Evolutionary conservation across 208 protist genomes (phyloP).

Genomic region (Herpetomonas samuelpessoai): DNA sequence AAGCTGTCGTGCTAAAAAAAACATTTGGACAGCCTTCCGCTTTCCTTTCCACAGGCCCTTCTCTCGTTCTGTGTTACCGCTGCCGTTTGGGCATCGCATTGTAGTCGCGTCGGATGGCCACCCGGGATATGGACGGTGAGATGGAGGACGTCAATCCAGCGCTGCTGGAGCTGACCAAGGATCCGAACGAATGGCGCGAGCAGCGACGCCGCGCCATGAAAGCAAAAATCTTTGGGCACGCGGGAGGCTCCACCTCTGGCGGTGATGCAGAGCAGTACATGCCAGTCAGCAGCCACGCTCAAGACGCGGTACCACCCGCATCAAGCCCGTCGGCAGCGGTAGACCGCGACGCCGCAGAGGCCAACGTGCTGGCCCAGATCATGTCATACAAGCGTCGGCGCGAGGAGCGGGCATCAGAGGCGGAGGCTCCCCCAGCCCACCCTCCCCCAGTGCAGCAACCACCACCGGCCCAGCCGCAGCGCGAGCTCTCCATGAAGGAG

Average conservation of each 20-base stretch:
- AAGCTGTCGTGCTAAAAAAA: no score
- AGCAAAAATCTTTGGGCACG: constrained; percentile 56
- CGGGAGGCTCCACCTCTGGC: not conserved
- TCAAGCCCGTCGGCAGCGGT: not conserved
- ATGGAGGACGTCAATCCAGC: constrained; percentile 67
- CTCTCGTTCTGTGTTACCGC: no score
- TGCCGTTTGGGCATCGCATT: not conserved
- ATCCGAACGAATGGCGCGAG: constrained; percentile 70
- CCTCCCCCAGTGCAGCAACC: not conserved
- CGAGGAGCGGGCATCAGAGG: constrained; percentile 23
- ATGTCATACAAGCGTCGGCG: constrained; percentile 55
- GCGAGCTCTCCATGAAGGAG: constrained; percentile 49
- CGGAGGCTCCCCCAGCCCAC: not conserved
- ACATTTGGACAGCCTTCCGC: no score
- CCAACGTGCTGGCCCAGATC: constrained; percentile 66
- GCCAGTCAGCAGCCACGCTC: not conserved
- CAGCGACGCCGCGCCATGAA: constrained; percentile 70
- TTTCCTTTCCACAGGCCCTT: no score
- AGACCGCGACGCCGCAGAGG: constrained; percentile 23
- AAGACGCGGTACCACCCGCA: not conserved
- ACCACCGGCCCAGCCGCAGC: not conserved
- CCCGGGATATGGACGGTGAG: no score
- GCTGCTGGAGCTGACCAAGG: constrained; percentile 57
- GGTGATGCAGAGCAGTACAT: constrained; percentile 11
- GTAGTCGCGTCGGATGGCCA: constrained; percentile 28